Evolutionary conservation across 2,329 filamentous ascomycete genomes (phyloP), one percentile per base, ranked within the genome.

Genomic region (Colletotrichum echinochloae): DNA sequence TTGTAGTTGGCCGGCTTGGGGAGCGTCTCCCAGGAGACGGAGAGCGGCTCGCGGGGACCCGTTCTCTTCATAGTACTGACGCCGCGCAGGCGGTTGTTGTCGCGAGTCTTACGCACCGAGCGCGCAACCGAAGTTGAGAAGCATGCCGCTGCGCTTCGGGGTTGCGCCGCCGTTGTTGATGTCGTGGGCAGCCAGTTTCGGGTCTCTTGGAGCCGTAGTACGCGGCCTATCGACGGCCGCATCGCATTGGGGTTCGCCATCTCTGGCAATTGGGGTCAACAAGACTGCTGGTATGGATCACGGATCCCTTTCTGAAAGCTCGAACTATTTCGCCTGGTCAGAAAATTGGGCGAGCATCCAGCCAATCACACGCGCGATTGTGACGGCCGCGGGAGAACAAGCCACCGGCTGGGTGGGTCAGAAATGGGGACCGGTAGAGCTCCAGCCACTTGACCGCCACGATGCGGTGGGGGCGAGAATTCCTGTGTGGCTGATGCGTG

Each of bases 11-110:
- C 88, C 8, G 96, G 95, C 77, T 88, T 87, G 0, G 95, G 95
- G 65, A 97, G 84, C 60, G 90, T 85, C 54, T 91, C 87, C 76
- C 91, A 89, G 51, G 89, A 91, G 71, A 96, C 90, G 23, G 91
- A 92, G 65, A 97, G 84, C n/a, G 87, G 89, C 78, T 92, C 90
- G 62, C 90, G 89, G 6, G 90, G 90, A 0, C 95, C 95, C 1
- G 92, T 94, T 60, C 92, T 87, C 74, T 93, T 91, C 67, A 97
- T 86, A 30, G 91, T 92, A 66, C 94, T 97, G 62, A 97, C 89
- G 54, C 94, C 95, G 72, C 96, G 92, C 72, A 89, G 84, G 74
- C 88, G 90, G 85, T 94, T 98, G 83, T 89, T 89, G 83, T 98
- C 95, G 78, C 90, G 89, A 72, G 84, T 86, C 77, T 82, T 84